These are phyloP conservation scores for Annulohypoxylon truncatum DNA, from an alignment of 2,329 filamentous ascomycete species.

Conservation along the genomic window DNA sequence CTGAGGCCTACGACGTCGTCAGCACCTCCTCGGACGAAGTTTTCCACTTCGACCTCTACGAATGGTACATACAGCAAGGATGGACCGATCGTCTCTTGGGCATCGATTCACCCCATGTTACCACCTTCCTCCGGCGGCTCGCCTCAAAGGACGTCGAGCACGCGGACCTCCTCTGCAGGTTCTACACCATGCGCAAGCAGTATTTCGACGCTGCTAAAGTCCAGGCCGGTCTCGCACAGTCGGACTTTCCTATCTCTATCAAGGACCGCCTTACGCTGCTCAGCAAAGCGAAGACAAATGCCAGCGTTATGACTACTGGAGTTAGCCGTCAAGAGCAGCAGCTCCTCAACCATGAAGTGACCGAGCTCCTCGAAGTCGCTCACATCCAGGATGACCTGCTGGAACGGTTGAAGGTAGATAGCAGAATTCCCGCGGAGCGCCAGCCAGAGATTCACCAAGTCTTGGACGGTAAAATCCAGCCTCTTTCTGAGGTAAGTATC, in stretches of 20 bases:
- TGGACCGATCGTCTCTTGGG: constrained; percentile 88
- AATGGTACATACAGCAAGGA: constrained; percentile 91
- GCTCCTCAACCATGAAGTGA: constrained; percentile 84
- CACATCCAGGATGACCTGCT: constrained; percentile 95
- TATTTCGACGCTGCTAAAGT: constrained; percentile 91
- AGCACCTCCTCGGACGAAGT: constrained; percentile 90
- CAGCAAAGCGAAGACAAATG: constrained; percentile 90
- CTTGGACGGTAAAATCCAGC: constrained; percentile 82
- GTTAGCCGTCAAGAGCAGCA: constrained; percentile 85
- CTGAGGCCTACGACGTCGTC: constrained; percentile 91
- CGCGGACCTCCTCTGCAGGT: constrained; percentile 92
- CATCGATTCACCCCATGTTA: constrained; percentile 85
- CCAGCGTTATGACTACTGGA: constrained; percentile 82
- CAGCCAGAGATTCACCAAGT: constrained; percentile 72
- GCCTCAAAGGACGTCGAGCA: constrained; percentile 78
- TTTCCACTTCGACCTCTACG: constrained; percentile 96
- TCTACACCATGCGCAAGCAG: constrained; percentile 84
- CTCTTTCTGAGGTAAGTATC: constrained; percentile 77
- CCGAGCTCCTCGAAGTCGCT: constrained; percentile 88
- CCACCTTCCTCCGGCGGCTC: constrained; percentile 84
- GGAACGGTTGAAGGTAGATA: constrained; percentile 79
- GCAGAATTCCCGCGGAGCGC: constrained; percentile 72
- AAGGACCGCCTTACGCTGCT: constrained; percentile 90
- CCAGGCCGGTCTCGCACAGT: constrained; percentile 84
- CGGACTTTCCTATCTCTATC: constrained; percentile 81